phyloP scores from a whole-genome alignment of 805 yeast genomes.

The Suhomyces tanzawaensis region DNA sequence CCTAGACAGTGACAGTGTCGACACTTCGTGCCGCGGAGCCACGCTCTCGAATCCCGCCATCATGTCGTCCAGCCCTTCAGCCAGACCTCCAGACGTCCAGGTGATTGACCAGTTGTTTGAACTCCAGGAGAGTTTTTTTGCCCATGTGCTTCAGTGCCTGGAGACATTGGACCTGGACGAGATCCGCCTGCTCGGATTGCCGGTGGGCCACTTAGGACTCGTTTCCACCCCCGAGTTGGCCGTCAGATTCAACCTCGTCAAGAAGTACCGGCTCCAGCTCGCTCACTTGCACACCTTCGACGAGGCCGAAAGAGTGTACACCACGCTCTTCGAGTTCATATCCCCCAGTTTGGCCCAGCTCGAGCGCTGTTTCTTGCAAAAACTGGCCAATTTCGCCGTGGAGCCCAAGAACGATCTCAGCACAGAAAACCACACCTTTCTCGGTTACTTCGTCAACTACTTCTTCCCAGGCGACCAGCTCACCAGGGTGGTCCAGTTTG shows the following conservation, averaged over 20 bases:
- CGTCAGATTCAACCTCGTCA: slow-evolving; percentile 5
- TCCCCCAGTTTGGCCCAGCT: slow-evolving; percentile 4
- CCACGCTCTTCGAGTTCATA: slow-evolving; percentile 8
- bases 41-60: too few species aligned
- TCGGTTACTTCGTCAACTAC: slow-evolving; percentile 6
- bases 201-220: not conserved
- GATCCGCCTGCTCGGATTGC: not conserved
- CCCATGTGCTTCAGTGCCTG: slow-evolving; percentile 2
- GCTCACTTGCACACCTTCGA: slow-evolving; percentile 4
- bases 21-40: too few species aligned
- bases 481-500: not conserved
- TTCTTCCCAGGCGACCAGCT: slow-evolving; percentile 9
- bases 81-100: slow-evolving; percentile 3
- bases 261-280: slow-evolving; percentile 7
- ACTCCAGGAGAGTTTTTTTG: slow-evolving; percentile 4
- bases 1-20: too few species aligned
- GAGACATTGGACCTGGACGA: not conserved
- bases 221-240: not conserved
- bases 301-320: slow-evolving; percentile 6
- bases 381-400: not conserved
- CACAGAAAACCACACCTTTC: slow-evolving; percentile 1
- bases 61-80: too few species aligned
- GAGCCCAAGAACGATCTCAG: not conserved
- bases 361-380: not conserved
- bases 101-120: slow-evolving; percentile 6